Evolutionary conservation across 75 land plant species (phyloP).

Genomic region (Pseudotsuga menziesii): DNA sequence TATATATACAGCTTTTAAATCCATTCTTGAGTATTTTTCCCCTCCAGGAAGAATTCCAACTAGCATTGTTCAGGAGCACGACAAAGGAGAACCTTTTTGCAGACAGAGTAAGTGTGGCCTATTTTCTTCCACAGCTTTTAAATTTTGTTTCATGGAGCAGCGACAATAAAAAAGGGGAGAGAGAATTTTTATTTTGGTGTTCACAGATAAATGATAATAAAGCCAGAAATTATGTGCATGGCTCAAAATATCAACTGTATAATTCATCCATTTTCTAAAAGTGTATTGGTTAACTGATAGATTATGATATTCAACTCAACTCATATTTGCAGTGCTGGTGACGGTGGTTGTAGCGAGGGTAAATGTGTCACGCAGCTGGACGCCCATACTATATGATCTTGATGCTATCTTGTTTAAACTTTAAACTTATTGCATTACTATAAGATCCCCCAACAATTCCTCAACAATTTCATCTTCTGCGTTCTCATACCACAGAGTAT

Average conservation of each 20-base stretch:
- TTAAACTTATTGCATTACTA: not conserved
- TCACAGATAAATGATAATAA: not conserved
- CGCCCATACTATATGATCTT: not conserved
- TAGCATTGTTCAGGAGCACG: conserved; percentile 64
- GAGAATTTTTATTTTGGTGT: not conserved
- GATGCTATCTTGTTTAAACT: not conserved
- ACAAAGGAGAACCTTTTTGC: conserved; percentile 61
- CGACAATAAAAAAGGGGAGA: not conserved
- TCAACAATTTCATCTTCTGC: not conserved
- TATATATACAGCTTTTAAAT: not conserved
- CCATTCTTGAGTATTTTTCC: not conserved
- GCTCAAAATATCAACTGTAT: not conserved
- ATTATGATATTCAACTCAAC: not conserved
- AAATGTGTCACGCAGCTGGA: not conserved
- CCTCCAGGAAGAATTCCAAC: conserved; percentile 59
- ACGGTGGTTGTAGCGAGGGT: not conserved
- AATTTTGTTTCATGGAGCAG: not conserved
- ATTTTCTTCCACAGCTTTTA: not conserved
- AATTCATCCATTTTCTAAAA: not conserved
- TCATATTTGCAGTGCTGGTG: not conserved
- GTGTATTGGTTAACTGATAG: not conserved
- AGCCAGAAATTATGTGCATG: not conserved
- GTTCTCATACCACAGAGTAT: not conserved
- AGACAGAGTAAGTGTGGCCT: conserved; percentile 50
- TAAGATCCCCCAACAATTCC: not conserved